Base-by-base conservation (phyloP, 2,329 filamentous ascomycete species). In the Paramyrothecium roridum region DNA sequence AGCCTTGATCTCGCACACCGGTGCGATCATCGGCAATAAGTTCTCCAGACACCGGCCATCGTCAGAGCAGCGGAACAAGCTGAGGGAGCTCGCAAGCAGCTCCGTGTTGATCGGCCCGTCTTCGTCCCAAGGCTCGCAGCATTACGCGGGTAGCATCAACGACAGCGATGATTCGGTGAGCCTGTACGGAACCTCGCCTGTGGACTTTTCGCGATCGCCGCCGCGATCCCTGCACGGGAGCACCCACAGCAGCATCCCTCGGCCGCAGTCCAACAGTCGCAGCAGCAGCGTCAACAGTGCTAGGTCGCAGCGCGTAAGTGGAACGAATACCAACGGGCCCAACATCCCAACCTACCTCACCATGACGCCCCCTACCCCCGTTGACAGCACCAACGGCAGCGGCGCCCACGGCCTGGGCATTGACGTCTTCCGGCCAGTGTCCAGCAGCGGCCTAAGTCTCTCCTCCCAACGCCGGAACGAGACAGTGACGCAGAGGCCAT, bases 11-110 rank as follows among this genome's bases (percentile, higher is more conserved):
- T 95, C 91, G 2, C 95, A 99, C 68, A 93, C 93, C 1, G 95
- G 95, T 37, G 92, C 95, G 55, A 97, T 99, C 62, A 91, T 99
- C 51, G 91, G 93, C 54, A 99, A 99, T 80, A 99, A 99, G 70
- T 90, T 99, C 73, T 91, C 88, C 52, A 90, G 91, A 67, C 91
- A 96, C 68, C 86, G 92, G 3, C 93, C 93, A 1, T 90, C 79
- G 60, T 90, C 86, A 52, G 87, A 90, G 56, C 90, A 95, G 68
- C 87, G 91, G 66, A 89, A 81, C 66, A 87, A 89, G 59, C 80
- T 96, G 34, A 85, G 93, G 46, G 92, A 97, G 70, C 79, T 96
- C 55, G 91, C 90, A n/a, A 93, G 85, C 56, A 90, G 84, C 64
- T 88, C 86, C 37, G 85, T 88, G 20, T 78, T 93, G 59, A 81